Percentiles rank a stretch among this genome's conserved stretches.
These are phyloP conservation scores for Lichenothelia convexa DNA, from an alignment of 495 filamentous ascomycete genomes.

Conservation along the genomic window DNA sequence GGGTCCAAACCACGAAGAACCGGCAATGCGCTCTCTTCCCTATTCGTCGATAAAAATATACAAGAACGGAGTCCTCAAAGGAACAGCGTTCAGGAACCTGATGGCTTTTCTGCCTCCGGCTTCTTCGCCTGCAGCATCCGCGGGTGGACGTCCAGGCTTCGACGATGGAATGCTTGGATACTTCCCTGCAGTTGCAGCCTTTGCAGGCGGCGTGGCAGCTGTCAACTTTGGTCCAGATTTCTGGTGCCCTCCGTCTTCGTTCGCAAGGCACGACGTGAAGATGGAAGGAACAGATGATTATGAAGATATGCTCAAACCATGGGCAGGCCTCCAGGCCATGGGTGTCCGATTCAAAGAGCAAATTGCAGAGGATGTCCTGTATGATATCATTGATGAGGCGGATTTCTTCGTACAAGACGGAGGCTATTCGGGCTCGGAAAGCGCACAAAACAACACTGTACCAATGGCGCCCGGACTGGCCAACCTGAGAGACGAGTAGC, in stretches of 20 bases:
- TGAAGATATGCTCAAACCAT: slow-evolving; percentile 2
- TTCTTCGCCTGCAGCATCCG: slow-evolving; percentile 52
- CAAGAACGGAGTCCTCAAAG: slow-evolving; percentile 77
- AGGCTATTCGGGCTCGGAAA: slow-evolving; percentile 13
- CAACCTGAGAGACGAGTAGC: no score
- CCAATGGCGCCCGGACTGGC: no score
- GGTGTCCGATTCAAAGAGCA: slow-evolving; percentile 80
- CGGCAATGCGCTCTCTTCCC: slow-evolving; percentile 65
- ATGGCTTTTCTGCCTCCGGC: slow-evolving; percentile 86
- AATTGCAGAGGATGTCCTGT: slow-evolving; percentile 84
- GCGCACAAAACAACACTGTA: no score
- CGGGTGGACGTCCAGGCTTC: slow-evolving; percentile 59
- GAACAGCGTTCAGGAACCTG: slow-evolving; percentile 73
- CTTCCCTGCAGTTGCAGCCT: slow-evolving; percentile 83
- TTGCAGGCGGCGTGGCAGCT: slow-evolving; percentile 76
- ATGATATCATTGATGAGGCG: slow-evolving; percentile 82
- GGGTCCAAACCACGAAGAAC: slow-evolving; percentile 51
- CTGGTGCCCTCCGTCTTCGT: slow-evolving; percentile 61
- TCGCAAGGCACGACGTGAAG: slow-evolving; percentile 11
- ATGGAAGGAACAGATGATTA: slow-evolving; percentile 6
- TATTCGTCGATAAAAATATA: slow-evolving; percentile 73
- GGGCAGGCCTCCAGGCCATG: slow-evolving; percentile 35
- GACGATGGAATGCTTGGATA: slow-evolving; percentile 94
- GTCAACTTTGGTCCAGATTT: slow-evolving; percentile 81
- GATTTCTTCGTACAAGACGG: slow-evolving; percentile 59